phyloP scores from a whole-genome alignment of 768 basidiomycete genomes.

The Ramaria sp. region DNA sequence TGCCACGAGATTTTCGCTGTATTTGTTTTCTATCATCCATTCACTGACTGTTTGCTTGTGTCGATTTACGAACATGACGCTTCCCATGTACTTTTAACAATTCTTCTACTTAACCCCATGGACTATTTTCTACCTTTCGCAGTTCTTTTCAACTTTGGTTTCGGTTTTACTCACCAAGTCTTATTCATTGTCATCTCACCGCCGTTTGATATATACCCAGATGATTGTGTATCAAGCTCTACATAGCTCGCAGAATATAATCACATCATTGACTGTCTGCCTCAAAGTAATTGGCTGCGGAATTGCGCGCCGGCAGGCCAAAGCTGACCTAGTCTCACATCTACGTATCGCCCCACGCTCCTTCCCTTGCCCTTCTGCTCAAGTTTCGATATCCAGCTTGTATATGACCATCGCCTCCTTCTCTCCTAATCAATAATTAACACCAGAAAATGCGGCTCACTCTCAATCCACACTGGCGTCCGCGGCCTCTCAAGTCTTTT shows the following conservation, averaged over 20 bases:
- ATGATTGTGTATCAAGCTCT: neutral
- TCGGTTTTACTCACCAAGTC: neutral
- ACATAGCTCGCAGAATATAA: neutral
- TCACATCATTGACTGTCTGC: neutral
- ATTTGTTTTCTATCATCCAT: neutral
- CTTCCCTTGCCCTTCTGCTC: neutral
- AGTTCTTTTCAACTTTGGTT: neutral
- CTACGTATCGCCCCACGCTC: neutral
- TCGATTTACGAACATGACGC: conserved; percentile 1
- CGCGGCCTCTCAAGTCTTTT: conserved; percentile 76
- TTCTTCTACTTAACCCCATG: neutral
- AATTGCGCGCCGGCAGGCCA: no score
- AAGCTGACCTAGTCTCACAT: no score
- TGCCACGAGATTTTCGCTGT: neutral
- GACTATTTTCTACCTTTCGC: conserved; percentile 7
- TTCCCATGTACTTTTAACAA: conserved; percentile 4
- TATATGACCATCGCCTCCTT: neutral
- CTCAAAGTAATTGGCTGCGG: neutral
- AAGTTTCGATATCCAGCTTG: neutral
- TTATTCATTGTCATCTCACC: neutral
- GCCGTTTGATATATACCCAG: neutral
- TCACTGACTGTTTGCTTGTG: neutral
- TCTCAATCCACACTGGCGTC: conserved; percentile 73
- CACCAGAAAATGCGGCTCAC: conserved; percentile 54
- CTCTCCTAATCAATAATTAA: no score